Evolutionary conservation across 1,284 basidiomycete species (phyloP).

Genomic region (Thelephora terrestris): DNA sequence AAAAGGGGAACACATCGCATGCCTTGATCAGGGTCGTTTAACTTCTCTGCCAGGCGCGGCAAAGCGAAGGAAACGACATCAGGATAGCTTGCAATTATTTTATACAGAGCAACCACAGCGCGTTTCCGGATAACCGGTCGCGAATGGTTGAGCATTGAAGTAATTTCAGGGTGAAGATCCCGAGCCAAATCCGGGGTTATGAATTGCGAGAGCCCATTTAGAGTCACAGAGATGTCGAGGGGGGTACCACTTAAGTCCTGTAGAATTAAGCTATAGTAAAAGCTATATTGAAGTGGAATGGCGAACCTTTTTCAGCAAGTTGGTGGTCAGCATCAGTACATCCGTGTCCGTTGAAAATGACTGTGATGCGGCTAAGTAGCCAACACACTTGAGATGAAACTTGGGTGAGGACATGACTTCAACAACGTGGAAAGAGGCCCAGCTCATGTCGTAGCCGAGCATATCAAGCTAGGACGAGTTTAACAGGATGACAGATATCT

Average conservation of each 20-base stretch:
- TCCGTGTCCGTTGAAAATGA: conserved; percentile 94
- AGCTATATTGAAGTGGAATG: neutral
- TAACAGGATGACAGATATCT: conserved; percentile 4
- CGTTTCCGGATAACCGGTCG: conserved; percentile 83
- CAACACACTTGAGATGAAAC: conserved; percentile 89
- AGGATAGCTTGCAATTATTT: conserved; percentile 70
- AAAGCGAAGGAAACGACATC: conserved; percentile 63
- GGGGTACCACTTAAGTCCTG: conserved; percentile 79
- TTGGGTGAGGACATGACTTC: conserved; percentile 95
- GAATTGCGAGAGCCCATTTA: conserved; percentile 85
- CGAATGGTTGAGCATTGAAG: conserved; percentile 87
- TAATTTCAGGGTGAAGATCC: conserved; percentile 82
- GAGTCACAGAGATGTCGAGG: conserved; percentile 70
- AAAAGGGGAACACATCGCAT: conserved; percentile 13
- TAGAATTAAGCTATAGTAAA: conserved; percentile 3
- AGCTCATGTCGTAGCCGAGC: conserved; percentile 85
- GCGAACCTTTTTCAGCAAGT: conserved; percentile 91
- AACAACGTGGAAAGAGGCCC: conserved; percentile 90
- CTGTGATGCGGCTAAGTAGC: conserved; percentile 90
- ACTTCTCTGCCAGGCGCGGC: conserved; percentile 68
- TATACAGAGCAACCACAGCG: conserved; percentile 77
- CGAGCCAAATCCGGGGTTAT: conserved; percentile 83
- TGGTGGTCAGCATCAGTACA: conserved; percentile 96
- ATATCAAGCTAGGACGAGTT: conserved; percentile 65
- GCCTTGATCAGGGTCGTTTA: conserved; percentile 82